Base-by-base conservation (phyloP, 1,139 yeast genomes). In the Tardiomyces depauwii region DNA sequence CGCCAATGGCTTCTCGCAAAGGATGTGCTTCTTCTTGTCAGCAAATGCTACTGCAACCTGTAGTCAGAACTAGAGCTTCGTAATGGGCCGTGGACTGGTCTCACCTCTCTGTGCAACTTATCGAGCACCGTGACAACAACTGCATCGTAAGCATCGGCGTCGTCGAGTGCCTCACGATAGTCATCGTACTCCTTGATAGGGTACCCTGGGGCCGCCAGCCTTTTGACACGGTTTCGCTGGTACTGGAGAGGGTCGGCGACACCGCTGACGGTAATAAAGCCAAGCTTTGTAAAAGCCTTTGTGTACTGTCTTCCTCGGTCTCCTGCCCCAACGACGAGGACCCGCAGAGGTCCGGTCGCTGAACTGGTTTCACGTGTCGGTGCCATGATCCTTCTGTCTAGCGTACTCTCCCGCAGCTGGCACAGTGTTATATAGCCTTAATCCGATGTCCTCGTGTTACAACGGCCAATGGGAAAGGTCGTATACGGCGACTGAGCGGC, bases 1-100 rank as follows among this genome's bases (percentile, higher is more conserved):
- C 12, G 62, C 62, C 50, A 58, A 42, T 1, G 62, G 61, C 45
- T 58, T 58, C 45, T 58, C 61, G 45, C 62, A 57, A 43, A 58
- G 47, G 40, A 58, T 46, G 43, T 59, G 62, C 41, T 53, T 53
- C 13, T 55, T 53, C 40, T 46, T 45, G 23, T 56, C 47, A 21
- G 60, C 59, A 49, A 54, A 55, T 19, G 54, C 56, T 25, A 55
- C 58, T 9, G 59, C 61, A 5, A 21, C 25, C 25, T 21, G 7
- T 21, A 21, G 25, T 21, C 7, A 21, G 25, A 5, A 4, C 7
- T 5, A 21, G 25, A 4, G 4, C 25, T 5, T 21, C 7, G 7
- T 21, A 21, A 21, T n/a, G 25, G 4, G 25, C 25, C 7, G 4
- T 21, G 7, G 7, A 7, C 7, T 21, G 7, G 25, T 7, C 25